Base-by-base conservation (phyloP, 179 eudicot genomes). In the Beta corolliflora region DNA sequence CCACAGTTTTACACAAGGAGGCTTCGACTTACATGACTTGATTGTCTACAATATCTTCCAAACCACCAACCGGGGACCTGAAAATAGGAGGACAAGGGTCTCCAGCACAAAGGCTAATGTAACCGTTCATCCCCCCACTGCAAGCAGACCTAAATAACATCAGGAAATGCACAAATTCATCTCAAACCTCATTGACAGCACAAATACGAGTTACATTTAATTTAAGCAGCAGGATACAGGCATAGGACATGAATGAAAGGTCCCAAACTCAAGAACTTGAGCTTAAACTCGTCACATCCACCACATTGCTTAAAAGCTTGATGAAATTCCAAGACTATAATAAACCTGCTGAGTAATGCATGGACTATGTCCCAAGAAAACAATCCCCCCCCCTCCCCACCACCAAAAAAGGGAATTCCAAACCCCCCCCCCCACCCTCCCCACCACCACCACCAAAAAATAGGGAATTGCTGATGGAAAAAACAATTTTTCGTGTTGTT, bases 71-170 rank as follows among this genome's bases (percentile, higher is more conserved):
- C 5, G 99, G 98, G 79, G 99, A 94, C 87, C 96, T 90, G 82
- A 92, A 94, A 71, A 94, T 84, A 23, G 93, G 94, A 68, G 98
- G 99, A 78, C 99, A 96, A 21, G 97, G 98, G 77, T 96, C 99
- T 77, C 99, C 98, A 84, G 90, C 85, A 84, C 98, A 93, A 86
- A 91, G 97, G 81, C 94, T 94, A 77, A 96, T 84, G 84, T 91
- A 96, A 66, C 99, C 99, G 71, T 96, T 90, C 99, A 96, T 96
- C 80, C 97, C 99, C 87, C 90, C 94, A 82, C 98, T 96, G 96
- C 93, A 91, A 76, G 84, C 73, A 87, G 81, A 82, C 83, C 84
- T 66, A 88, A 84, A 75, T 65, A 53, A 82, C 74, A 85, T 93
- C 80, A 94, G 91, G 67, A 84, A 79, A 87, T 75, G 76, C 59